Base-by-base conservation (phyloP, 495 filamentous ascomycete genomes). In the Neurospora sp. region DNA sequence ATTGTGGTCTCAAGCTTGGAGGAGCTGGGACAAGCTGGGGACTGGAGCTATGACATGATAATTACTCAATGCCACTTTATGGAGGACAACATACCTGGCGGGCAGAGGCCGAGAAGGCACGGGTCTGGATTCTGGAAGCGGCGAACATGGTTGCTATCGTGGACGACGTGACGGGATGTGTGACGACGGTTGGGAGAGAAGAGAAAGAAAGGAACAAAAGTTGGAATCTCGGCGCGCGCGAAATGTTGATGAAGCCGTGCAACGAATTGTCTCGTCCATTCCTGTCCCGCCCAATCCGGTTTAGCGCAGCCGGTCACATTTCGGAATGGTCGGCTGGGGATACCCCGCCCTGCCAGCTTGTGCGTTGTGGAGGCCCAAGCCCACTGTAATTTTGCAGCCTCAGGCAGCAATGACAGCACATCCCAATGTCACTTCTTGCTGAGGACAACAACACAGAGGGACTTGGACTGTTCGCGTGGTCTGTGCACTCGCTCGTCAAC, bases 41-140 rank as follows among this genome's bases (percentile, higher is more conserved):
- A 75, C 41, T 16, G 75, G 73, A 74, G 74, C 75, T 71, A 35
- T 27, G 10, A 41, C 18, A 48, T 54, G n/a, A 62, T 59, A 73
- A 62, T 62, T 62, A 31, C 54, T 62, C 54, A 59, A 59, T 59
- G 48, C 18, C 44, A n/a, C 3, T 48, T 11, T 39, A 46, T 72
- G 59, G 70, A 48, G 37, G 69, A 16, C 16, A 35, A 79, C 88
- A 78, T 87, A 98, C 96, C 87, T 97, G 90, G 84, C 90, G 86
- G 77, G 95, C 91, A 82, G 94, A 96, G 79, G 89, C 93, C 79
- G 96, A 97, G 89, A 99, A 98, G 83, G 94, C 90, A 81, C 96
- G 90, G 85, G 92, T 89, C 89, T 97, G 94, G 86, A 91, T 83
- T 88, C 86, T 81, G 86, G 89, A 78, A 89, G 91, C 85, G 89